Percentiles rank a stretch among this genome's conserved stretches.
These are phyloP conservation scores for Rhynchospora breviuscula DNA, from an alignment of 176 grass and related monocot species.

Conservation along the genomic window DNA sequence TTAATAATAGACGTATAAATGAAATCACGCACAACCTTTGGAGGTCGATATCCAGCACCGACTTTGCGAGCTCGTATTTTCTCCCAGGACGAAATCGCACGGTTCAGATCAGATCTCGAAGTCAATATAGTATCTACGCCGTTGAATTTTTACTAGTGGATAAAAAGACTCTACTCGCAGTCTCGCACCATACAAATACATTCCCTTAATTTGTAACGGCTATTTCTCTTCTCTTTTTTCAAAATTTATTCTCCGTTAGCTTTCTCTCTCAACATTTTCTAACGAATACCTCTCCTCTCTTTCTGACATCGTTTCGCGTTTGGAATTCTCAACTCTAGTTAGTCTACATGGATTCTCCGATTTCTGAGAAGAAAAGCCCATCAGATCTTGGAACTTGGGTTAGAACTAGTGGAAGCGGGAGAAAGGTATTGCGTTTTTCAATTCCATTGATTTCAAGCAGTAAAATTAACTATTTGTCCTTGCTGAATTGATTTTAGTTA, in stretches of 20 bases:
- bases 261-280: not conserved
- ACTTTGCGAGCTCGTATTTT: not conserved
- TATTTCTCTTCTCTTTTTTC: conserved; percentile 23
- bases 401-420: conserved; percentile 21
- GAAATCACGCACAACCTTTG: not conserved
- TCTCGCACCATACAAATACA: too few species aligned
- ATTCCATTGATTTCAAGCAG: not conserved
- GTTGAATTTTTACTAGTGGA: too few species aligned
- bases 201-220: conserved; percentile 15
- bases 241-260: not conserved
- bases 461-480: not conserved
- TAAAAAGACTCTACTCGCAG: too few species aligned
- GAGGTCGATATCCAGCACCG: not conserved
- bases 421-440: conserved; percentile 23
- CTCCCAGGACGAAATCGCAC: not conserved
- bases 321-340: not conserved
- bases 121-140: too few species aligned
- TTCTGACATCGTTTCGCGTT: not conserved
- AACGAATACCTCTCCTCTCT: not conserved
- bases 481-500: not conserved
- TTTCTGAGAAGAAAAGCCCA: conserved; percentile 21
- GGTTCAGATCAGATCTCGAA: not conserved
- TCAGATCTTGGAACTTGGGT: conserved; percentile 6
- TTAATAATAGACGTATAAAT: too few species aligned
- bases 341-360: not conserved